A percentile compares a stretch with the other conserved stretches of the same genome.
phyloP scores from a whole-genome alignment of 495 filamentous ascomycete genomes.

The Oidiodendron maius region DNA sequence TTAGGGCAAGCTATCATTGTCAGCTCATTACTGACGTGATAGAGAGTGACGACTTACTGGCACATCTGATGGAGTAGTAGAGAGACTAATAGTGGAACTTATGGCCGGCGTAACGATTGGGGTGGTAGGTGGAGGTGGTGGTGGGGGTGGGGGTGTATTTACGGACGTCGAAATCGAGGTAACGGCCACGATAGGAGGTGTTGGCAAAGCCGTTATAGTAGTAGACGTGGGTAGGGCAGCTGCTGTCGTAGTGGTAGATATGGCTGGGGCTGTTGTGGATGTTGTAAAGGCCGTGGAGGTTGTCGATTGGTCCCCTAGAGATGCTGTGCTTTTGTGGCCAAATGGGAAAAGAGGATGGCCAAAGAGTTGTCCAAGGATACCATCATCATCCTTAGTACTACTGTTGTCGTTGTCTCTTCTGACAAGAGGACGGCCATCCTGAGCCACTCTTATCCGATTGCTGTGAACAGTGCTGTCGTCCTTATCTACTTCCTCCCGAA shows the following conservation, averaged over 20 bases:
- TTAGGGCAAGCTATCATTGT: conserved; percentile 5
- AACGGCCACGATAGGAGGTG: conserved; percentile 5
- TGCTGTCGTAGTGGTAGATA: conserved; percentile 1
- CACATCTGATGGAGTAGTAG: not conserved
- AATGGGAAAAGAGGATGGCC: not conserved
- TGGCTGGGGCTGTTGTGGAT: not conserved
- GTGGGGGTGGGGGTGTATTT: not conserved
- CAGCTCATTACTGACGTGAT: no score
- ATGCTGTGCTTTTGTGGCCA: conserved; percentile 10
- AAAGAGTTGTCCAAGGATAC: conserved; percentile 8
- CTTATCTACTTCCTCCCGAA: no score
- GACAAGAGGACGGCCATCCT: conserved; percentile 7
- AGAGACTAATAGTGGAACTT: not conserved
- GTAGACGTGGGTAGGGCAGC: not conserved
- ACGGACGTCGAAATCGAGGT: not conserved
- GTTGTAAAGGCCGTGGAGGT: not conserved
- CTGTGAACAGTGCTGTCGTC: conserved; percentile 8
- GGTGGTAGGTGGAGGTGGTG: not conserved
- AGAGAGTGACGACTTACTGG: no score
- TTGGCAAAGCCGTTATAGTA: not conserved
- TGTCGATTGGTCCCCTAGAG: conserved; percentile 1
- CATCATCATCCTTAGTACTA: conserved; percentile 13
- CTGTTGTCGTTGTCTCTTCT: conserved; percentile 9
- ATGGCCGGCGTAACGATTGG: not conserved
- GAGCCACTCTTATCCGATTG: no score